Evolutionary conservation across 805 yeast species (phyloP).

Genomic region (Candida odintsovae): DNA sequence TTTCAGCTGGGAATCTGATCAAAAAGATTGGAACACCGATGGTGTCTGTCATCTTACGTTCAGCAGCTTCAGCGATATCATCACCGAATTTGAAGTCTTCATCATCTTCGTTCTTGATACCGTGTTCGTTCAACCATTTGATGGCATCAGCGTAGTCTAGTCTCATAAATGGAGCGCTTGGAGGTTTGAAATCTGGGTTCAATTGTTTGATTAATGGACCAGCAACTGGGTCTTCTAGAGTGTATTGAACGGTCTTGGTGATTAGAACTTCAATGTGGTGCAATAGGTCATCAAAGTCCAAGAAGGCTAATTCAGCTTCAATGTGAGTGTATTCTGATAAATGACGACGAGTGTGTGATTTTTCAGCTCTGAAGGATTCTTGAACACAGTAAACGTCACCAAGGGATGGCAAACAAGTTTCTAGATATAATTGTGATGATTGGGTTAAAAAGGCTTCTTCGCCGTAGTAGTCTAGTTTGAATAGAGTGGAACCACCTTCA

Average conservation of each 20-base stretch:
- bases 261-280: constrained; percentile 78
- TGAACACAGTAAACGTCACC: constrained; percentile 98
- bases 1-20: constrained; percentile 92
- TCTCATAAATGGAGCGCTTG: constrained; percentile 82
- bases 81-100: constrained; percentile 93
- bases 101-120: constrained; percentile 91
- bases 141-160: constrained; percentile 88
- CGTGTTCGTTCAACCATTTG: constrained; percentile 95
- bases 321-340: constrained; percentile 94
- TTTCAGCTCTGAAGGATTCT: constrained; percentile 98
- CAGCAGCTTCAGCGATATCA: constrained; percentile 99
- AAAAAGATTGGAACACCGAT: constrained; percentile 90
- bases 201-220: constrained; percentile 86
- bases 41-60: constrained; percentile 95
- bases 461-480: constrained; percentile 90
- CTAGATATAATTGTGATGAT: constrained; percentile 93
- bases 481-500: constrained; percentile 97
- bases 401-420: constrained; percentile 90
- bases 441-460: constrained; percentile 96
- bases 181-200: constrained; percentile 87
- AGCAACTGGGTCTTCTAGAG: constrained; percentile 84
- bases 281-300: constrained; percentile 81
- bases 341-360: constrained; percentile 98
- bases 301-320: constrained; percentile 89
- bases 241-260: constrained; percentile 62